These are phyloP conservation scores for Malus fusca DNA, from an alignment of 306 rosid genomes.

Conservation along the genomic window DNA sequence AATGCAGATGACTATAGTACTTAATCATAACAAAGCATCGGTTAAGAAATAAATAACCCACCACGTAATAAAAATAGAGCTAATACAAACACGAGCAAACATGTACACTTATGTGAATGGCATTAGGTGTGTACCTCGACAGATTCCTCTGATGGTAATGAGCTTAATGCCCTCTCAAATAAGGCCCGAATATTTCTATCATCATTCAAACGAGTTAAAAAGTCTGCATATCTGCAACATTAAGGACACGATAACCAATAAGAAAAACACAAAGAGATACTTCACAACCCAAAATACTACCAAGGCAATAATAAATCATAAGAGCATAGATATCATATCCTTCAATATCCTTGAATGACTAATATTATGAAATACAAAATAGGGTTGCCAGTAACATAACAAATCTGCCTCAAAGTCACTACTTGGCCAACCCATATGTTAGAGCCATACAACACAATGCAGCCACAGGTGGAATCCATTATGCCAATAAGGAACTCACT, in stretches of 20 bases:
- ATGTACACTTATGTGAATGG: background rate
- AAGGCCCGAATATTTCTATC: slow-evolving; percentile 94
- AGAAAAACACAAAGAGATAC: background rate
- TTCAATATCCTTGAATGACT: background rate
- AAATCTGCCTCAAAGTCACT: background rate
- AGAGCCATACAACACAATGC: background rate
- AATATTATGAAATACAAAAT: background rate
- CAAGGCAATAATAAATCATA: background rate
- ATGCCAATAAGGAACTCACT: background rate
- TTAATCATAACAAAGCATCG: background rate
- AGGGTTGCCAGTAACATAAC: background rate
- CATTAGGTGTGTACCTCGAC: slow-evolving; percentile 54
- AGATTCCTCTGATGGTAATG: slow-evolving; percentile 69
- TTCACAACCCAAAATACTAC: background rate
- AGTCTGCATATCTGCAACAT: slow-evolving; percentile 80
- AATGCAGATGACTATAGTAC: background rate
- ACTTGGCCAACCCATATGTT: background rate
- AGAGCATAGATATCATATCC: background rate
- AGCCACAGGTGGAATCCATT: background rate
- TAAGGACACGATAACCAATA: slow-evolving; percentile 11
- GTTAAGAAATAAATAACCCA: background rate
- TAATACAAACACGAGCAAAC: background rate
- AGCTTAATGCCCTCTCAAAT: slow-evolving; percentile 86
- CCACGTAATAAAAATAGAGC: background rate
- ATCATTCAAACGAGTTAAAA: slow-evolving; percentile 85